A percentile compares a stretch with the other conserved stretches of the same genome.
Conservation (phyloP, 805 yeast genomes). For the Zygotorulaspora sp. region DNA sequence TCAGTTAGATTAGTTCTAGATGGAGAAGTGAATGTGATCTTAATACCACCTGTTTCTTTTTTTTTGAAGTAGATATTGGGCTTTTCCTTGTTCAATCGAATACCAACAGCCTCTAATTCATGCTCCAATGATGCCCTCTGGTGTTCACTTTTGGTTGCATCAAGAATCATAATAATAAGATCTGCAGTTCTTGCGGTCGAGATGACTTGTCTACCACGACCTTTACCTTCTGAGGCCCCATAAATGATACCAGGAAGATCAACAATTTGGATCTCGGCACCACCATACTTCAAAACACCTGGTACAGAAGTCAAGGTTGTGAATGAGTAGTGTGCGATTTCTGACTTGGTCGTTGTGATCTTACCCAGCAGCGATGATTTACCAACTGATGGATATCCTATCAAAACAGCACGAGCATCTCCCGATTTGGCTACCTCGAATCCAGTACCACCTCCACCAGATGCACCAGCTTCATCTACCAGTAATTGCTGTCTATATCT, state of each 20-base stretch:
- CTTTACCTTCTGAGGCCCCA: constrained; percentile 96
- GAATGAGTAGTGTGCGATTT: constrained; percentile 91
- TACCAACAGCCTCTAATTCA: constrained; percentile 92
- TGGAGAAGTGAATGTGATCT: constrained; percentile 73
- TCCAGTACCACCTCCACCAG: constrained; percentile 76
- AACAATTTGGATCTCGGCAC: constrained; percentile 95
- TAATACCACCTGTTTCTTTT: constrained; percentile 89
- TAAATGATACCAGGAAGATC: constrained; percentile 96
- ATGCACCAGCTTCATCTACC: constrained; percentile 75
- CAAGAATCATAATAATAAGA: constrained; percentile 85
- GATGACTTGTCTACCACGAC: constrained; percentile 95
- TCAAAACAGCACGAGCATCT: constrained; percentile 90
- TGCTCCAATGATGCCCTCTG: constrained; percentile 82
- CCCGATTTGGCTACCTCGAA: constrained; percentile 95
- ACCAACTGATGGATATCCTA: constrained; percentile 98
- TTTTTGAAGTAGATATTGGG: constrained; percentile 75
- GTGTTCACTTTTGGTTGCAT: constrained; percentile 89
- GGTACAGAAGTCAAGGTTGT: constrained; percentile 96
- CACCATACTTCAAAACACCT: constrained; percentile 90
- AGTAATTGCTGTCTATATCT: constrained; percentile 84
- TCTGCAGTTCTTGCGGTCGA: constrained; percentile 96
- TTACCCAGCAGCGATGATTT: constrained; percentile 85
- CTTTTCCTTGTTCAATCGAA: constrained; percentile 71
- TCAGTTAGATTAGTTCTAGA: constrained; percentile 72
- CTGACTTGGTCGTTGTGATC: constrained; percentile 90